Base-by-base conservation (phyloP, 139 green algal species). In the Marvania coccoides region DNA sequence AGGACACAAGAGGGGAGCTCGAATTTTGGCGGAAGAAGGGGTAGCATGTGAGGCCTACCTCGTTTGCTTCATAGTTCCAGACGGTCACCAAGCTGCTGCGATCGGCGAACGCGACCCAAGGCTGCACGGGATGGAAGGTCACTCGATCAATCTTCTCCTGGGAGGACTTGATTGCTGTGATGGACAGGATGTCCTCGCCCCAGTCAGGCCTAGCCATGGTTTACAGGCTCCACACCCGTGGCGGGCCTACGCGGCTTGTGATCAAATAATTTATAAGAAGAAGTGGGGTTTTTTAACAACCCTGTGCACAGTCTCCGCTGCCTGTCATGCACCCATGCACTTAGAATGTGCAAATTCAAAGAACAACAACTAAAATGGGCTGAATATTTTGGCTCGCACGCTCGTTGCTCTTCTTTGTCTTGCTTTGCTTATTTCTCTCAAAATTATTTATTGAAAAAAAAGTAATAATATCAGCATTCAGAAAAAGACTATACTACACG, bases 111-210 rank as follows among this genome's bases (percentile, higher is more conserved):
- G 56, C 80, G 24, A 88, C 35, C 76, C 73, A 85, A 1, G 75
- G 69, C 63, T 87, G 77, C 58, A 82, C 67, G 2, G 81, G 80
- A 56, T 88, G 81, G 14, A 82, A 83, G 2, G 60, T 64, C 0
- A 83, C 38, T 8, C 55, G n/a, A 36, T 77, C 71, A 1, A 77
- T 55, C 19, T 77, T 77, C 15, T 72, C 48, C n/a, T 29, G 12
- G 15, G 15, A 60, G 5, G 39, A 31, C 2, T 28, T 45, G 12
- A 73, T 38, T 28, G 9, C 48, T 59, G 10, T 59, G 9, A 59
- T 59, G 9, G 9, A 12, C 12, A 59, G 12, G 19, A 59, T 9
- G 9, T 59, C 48, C 37, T 12, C 12, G 35, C 12, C 48, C 19
- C 19, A 51, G 19, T 51, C 19, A 19, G 19, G 19, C 19, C 19